Base-by-base conservation (phyloP, 1,284 basidiomycete species). In the Cryptococcus sp. region DNA sequence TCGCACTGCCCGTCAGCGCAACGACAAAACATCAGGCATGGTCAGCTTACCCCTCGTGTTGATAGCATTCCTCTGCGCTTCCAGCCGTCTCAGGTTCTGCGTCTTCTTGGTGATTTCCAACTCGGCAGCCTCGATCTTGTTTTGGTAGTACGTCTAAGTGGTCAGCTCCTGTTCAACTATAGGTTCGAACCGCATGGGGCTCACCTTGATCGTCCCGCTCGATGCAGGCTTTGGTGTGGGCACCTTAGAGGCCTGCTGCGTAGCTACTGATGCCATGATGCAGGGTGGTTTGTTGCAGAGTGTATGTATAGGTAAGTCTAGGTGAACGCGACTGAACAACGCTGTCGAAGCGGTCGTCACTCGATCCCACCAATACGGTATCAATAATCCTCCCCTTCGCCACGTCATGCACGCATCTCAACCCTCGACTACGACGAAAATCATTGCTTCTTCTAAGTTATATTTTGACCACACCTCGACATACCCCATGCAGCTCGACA, bases 11-110 rank as follows among this genome's bases (percentile, higher is more conserved):
- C 18, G 42, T 63, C 47, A 63, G 59, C 57, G 10, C 9, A 35
- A 19, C 38, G 9, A 6, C 5, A 28, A 28, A 22, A 38, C 38
- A 28, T 48, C 28, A 12, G 35, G 32, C 14, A 23, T 19, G 21
- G 41, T 14, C 31, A 19, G 71, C 79, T 57, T 57, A 87, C 92
- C 92, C 78, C 92, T 78, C 18, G 92, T 91, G 73, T 98, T 97
- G 57, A 98, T 76, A 6, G 93, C 87, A 80, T 97, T 97, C 56
- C 93, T 79, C 74, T 97, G 94, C 5, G 94, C 94, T 75, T 97
- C 94, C 59, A 98, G 76, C 56, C 94, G 87, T 41, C 94, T 80
- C 48, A 98, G 74, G 75, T 97, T 97, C 76, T 97, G 93, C 0
- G 93, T 97, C 75, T 93, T 94, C 74, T 90, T 84, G 73, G 94